A percentile compares a stretch with the other conserved stretches of the same genome.
phyloP scores from a whole-genome alignment of 768 basidiomycete genomes.

The Boletus eberwhitei region DNA sequence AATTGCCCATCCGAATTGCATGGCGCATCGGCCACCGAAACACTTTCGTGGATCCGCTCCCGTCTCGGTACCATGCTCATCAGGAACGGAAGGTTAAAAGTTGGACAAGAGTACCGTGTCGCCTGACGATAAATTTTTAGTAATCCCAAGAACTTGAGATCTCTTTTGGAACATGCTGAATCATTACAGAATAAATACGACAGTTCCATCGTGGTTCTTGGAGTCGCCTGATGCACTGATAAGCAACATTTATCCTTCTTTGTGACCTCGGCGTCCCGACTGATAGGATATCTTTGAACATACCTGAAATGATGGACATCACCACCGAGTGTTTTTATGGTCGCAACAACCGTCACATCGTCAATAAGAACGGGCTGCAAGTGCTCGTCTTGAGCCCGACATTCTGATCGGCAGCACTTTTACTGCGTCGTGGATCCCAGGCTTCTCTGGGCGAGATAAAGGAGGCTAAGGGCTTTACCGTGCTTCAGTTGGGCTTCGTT shows the following conservation, averaged over 20 bases:
- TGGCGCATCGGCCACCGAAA: conserved; percentile 6
- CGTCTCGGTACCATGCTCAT: too few relatives aligned
- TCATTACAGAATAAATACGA: not conserved
- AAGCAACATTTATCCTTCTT: not conserved
- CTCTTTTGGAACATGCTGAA: conserved; percentile 6
- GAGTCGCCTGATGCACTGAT: too few relatives aligned
- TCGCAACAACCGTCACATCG: too few relatives aligned
- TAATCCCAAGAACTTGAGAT: conserved; percentile 10
- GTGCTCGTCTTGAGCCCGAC: not conserved
- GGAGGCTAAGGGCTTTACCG: too few relatives aligned
- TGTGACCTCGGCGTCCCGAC: not conserved
- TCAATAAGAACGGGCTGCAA: not conserved
- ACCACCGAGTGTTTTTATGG: too few relatives aligned
- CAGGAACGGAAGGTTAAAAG: not conserved
- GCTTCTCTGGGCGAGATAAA: not conserved
- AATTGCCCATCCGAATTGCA: not conserved
- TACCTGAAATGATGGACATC: not conserved
- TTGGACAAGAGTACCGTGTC: not conserved
- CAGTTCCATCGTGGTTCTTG: not conserved
- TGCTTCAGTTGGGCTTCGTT: too few relatives aligned
- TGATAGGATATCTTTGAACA: not conserved
- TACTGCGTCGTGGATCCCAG: not conserved
- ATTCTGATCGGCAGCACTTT: too few relatives aligned
- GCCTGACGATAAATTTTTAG: conserved; percentile 1
- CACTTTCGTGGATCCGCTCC: not conserved